Base-by-base conservation (phyloP, 768 basidiomycete species). In the Calocera viscosa region DNA sequence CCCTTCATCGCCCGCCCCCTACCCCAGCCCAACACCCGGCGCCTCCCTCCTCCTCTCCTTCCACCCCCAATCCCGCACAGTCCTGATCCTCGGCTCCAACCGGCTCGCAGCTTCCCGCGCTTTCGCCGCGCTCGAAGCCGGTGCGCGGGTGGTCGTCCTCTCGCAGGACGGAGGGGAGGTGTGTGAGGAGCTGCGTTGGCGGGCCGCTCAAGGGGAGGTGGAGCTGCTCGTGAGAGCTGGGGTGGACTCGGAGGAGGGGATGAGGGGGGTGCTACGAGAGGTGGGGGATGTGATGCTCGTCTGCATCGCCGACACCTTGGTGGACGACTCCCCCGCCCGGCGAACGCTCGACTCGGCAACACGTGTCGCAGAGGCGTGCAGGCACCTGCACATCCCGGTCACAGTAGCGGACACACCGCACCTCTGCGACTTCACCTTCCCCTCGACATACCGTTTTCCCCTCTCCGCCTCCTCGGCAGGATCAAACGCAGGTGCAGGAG, bases 381-480 rank as follows among this genome's bases (percentile, higher is more conserved):
- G 75, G 35, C 68, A 77, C 0, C 81, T 82, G 30, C 82, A 84
- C 65, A 85, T 95, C 67, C 88, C 86, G 1, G 80, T 93, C 70
- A 97, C 94, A 72, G 82, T 88, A n/a, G 85, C 93, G 0, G 95
- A 97, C 75, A 84, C 88, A 72, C 89, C 91, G 1, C 80, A 84
- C 16, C 80, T 94, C 41, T 94, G 91, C 75, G 93, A 96, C 74
- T 97, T 91, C 73, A 86, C 89, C 0, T 93, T 95, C 77, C 82
- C 89, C 0, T 84, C 94, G 0, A 84, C 88, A 0, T 91, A 97
- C 70, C 88, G 94, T 1, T 93, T 96, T 72, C 74, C 80, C 8
- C 83, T 85, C 72, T 71, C 53, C 49, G 26, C 69, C n/a, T 39
- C 68, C 49, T 39, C 64, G 41, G 12, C 67, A 35, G 26, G n/a